Evolutionary conservation across 2,329 filamentous ascomycete genomes (phyloP).

Genomic region (Ophiostoma sp.): DNA sequence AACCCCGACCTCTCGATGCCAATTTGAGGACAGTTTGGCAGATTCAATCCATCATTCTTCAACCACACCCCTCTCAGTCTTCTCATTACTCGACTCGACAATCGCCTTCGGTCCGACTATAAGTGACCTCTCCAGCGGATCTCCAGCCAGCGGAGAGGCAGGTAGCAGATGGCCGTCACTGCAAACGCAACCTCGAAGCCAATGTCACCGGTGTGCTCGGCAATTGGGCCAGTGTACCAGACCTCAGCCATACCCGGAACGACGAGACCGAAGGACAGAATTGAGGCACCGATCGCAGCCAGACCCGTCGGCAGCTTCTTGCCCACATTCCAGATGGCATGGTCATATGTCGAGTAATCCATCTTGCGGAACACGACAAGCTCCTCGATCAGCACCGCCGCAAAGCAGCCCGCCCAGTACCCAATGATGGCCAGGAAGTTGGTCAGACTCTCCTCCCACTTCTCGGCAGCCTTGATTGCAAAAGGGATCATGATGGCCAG

Average conservation of each 20-base stretch:
- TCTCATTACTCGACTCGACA: background rate
- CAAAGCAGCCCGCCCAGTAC: slow-evolving; percentile 59
- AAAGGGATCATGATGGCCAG: slow-evolving; percentile 61
- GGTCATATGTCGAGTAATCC: slow-evolving; percentile 48
- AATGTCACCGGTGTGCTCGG: slow-evolving; percentile 61
- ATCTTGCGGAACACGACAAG: slow-evolving; percentile 50
- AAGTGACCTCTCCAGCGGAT: slow-evolving; percentile 37
- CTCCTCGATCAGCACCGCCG: slow-evolving; percentile 51
- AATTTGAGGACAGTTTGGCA: background rate
- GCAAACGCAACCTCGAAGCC: slow-evolving; percentile 65
- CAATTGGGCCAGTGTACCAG: slow-evolving; percentile 63
- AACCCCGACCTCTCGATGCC: background rate
- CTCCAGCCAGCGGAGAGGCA: slow-evolving; percentile 51
- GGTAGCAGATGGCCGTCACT: slow-evolving; percentile 49
- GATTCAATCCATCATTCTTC: background rate
- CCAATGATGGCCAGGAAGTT: slow-evolving; percentile 59
- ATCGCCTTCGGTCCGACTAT: slow-evolving; percentile 24
- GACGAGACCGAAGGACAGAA: slow-evolving; percentile 52
- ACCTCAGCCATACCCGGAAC: slow-evolving; percentile 61
- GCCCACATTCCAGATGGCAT: slow-evolving; percentile 50
- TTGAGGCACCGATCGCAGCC: slow-evolving; percentile 48
- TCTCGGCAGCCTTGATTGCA: slow-evolving; percentile 54
- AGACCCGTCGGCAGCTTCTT: slow-evolving; percentile 47
- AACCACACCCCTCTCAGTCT: background rate
- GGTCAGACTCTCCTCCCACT: slow-evolving; percentile 59